Percentiles rank a stretch among this genome's conserved stretches.
Evolutionary conservation across 306 rosid species (phyloP).

Genomic region (Pyrus communis): DNA sequence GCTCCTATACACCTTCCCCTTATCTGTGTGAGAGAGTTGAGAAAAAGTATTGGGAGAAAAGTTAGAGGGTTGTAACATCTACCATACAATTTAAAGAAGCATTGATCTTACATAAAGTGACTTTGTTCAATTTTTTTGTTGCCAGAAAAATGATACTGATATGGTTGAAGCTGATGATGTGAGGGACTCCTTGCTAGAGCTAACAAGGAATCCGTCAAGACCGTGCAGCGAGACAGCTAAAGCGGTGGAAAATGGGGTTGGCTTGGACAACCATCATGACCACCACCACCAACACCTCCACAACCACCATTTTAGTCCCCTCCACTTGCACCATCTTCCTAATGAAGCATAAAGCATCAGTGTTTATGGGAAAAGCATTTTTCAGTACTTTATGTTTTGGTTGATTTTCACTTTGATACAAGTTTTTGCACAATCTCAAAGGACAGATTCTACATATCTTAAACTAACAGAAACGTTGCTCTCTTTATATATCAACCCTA

Average conservation of each 20-base stretch:
- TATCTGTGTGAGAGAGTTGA: background rate
- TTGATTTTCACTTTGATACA: background rate
- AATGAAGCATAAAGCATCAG: constrained; percentile 16
- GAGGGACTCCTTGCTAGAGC: constrained; percentile 65
- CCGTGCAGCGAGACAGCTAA: constrained; percentile 42
- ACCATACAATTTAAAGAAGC: background rate
- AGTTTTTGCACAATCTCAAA: background rate
- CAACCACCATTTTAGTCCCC: constrained; percentile 34
- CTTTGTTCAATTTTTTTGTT: background rate
- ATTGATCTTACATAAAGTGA: background rate
- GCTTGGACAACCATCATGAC: constrained; percentile 19
- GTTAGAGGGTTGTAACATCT: background rate
- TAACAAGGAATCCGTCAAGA: constrained; percentile 51
- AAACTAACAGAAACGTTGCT: no score
- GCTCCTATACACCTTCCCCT: background rate
- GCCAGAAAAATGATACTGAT: constrained; percentile 66
- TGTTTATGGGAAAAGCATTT: background rate
- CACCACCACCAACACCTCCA: constrained; percentile 21
- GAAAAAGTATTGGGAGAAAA: background rate
- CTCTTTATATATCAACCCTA: no score
- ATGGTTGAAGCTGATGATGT: constrained; percentile 69
- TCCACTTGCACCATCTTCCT: constrained; percentile 39
- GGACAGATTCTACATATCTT: background rate
- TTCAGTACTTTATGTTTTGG: background rate
- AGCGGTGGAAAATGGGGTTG: constrained; percentile 28